phyloP scores from a whole-genome alignment of 768 basidiomycete genomes.

The Leccinum incarnatum region DNA sequence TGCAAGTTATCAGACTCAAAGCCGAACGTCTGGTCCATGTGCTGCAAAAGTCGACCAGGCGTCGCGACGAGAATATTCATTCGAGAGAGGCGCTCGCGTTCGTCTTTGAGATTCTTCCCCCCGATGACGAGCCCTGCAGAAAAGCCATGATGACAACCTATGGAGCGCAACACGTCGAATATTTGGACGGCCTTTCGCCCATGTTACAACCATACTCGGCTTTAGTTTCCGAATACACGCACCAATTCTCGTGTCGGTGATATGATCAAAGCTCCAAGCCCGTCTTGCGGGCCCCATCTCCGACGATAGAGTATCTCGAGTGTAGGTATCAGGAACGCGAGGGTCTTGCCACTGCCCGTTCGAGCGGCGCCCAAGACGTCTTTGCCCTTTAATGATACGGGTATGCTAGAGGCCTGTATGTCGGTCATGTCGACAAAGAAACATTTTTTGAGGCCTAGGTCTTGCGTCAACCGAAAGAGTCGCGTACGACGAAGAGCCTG shows the following conservation, averaged over 20 bases:
- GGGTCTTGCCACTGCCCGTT: constrained; percentile 73
- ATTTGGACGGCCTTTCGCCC: constrained; percentile 86
- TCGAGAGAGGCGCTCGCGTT: constrained; percentile 78
- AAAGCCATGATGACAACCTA: constrained; percentile 88
- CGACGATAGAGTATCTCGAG: constrained; percentile 62
- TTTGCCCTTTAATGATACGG: constrained; percentile 56
- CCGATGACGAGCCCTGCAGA: constrained; percentile 96
- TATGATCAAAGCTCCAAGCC: constrained; percentile 85
- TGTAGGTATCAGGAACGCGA: constrained; percentile 68
- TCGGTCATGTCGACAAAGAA: constrained; percentile 89
- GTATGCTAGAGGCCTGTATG: constrained; percentile 61
- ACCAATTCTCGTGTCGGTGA: constrained; percentile 93
- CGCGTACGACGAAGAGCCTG: neutral
- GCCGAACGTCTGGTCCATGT: constrained; percentile 97
- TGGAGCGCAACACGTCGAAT: constrained; percentile 91
- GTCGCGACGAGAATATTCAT: constrained; percentile 99
- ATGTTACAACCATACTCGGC: constrained; percentile 4
- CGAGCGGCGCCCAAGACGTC: constrained; percentile 69
- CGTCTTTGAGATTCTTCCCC: constrained; percentile 93
- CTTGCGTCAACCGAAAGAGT: constrained; percentile 5
- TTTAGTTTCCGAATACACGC: constrained; percentile 25
- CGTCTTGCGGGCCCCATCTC: constrained; percentile 72
- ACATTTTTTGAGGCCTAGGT: constrained; percentile 76
- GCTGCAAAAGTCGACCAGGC: constrained; percentile 90
- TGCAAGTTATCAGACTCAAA: constrained; percentile 93